phyloP scores from a whole-genome alignment of 805 yeast species.

The Starmera dryadoides region DNA sequence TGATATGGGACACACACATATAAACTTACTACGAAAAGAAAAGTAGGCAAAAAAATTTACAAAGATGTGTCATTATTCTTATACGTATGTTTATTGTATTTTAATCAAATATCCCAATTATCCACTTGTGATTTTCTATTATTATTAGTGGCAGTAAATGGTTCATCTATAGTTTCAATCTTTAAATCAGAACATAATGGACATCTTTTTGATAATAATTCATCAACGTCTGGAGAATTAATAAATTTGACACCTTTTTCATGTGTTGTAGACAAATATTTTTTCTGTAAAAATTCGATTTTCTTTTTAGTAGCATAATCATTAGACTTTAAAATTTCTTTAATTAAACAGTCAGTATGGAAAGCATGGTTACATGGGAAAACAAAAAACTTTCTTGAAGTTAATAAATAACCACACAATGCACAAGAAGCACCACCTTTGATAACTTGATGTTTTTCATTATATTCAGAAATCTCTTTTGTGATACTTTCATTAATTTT shows the following conservation, averaged over 20 bases:
- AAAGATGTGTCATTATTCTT: too few species aligned
- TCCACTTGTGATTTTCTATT: slow-evolving; percentile 24
- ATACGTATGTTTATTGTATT: too few species aligned
- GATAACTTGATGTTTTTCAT: slow-evolving; percentile 53
- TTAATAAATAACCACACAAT: slow-evolving; percentile 60
- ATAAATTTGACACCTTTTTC: slow-evolving; percentile 20
- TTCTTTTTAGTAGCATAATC: slow-evolving; percentile 62
- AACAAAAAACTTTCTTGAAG: slow-evolving; percentile 64
- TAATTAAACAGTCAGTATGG: slow-evolving; percentile 82
- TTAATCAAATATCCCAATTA: slow-evolving; percentile 41
- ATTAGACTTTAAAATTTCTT: slow-evolving; percentile 48
- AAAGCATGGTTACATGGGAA: slow-evolving; percentile 90
- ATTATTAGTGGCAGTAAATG: slow-evolving; percentile 34
- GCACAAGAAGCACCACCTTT: slow-evolving; percentile 83
- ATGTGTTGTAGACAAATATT: slow-evolving; percentile 21
- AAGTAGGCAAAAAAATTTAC: too few species aligned
- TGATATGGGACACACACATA: too few species aligned
- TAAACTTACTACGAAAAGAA: too few species aligned
- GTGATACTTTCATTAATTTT: slow-evolving; percentile 52
- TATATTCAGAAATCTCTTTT: slow-evolving; percentile 45
- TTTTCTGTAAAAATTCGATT: slow-evolving; percentile 41
- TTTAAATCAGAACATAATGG: slow-evolving; percentile 69
- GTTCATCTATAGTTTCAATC: slow-evolving; percentile 62
- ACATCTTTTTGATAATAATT: slow-evolving; percentile 56
- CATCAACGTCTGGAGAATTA: slow-evolving; percentile 44